Percentiles rank a stretch among this genome's conserved stretches.
Evolutionary conservation across 495 filamentous ascomycete genomes (phyloP).

Genomic region (Aspergillus campestris): DNA sequence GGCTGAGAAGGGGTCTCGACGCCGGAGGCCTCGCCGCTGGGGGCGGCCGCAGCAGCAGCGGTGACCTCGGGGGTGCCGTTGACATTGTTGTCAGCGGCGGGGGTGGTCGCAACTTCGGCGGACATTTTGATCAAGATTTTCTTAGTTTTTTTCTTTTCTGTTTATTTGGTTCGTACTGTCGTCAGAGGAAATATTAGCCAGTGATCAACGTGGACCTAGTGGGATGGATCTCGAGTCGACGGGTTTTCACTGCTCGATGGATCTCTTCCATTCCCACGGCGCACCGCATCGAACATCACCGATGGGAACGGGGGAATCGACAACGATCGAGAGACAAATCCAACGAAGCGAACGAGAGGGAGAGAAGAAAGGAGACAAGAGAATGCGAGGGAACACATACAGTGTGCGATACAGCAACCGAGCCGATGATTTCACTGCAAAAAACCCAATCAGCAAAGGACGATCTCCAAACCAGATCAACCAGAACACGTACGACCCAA

Average conservation of each 20-base stretch:
- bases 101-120: constrained; percentile 36
- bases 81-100: constrained; percentile 31
- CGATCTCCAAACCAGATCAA: no score
- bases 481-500: no score
- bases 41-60: constrained; percentile 22
- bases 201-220: no score
- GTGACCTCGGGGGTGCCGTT: constrained; percentile 35
- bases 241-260: neutral
- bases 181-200: neutral
- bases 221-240: no score
- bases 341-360: neutral
- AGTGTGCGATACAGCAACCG: no score
- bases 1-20: constrained; percentile 42
- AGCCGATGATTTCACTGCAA: no score
- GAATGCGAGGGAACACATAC: neutral
- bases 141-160: constrained; percentile 9
- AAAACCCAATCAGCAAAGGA: no score
- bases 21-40: constrained; percentile 57
- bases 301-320: neutral
- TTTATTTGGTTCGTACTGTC: neutral
- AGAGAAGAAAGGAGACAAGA: neutral
- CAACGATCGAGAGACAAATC: neutral
- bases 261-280: no score
- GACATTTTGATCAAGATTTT: constrained; percentile 33
- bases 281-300: no score